Percentiles rank a stretch among this genome's conserved stretches.
Conservation (phyloP, 2,329 filamentous ascomycete species). For the Colletotrichum truncatum region DNA sequence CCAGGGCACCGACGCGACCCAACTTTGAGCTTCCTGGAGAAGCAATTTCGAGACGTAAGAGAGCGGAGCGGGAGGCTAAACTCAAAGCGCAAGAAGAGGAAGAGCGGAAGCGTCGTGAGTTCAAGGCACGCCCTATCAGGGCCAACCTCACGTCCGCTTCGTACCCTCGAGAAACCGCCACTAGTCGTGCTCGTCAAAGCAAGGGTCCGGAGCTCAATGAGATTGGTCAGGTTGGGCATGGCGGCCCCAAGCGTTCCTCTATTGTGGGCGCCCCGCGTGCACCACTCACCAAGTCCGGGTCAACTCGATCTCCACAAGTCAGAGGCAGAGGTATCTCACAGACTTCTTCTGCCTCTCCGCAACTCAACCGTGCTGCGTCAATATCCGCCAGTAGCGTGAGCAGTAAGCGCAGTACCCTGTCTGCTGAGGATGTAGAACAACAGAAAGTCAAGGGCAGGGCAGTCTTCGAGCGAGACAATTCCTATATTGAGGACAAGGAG, state of each 20-base stretch:
- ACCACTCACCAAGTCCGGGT: slow-evolving; percentile 1
- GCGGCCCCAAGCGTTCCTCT: slow-evolving; percentile 31
- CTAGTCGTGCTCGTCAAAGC: slow-evolving; percentile 65
- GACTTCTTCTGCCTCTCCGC: background rate
- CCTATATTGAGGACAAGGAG: slow-evolving; percentile 55
- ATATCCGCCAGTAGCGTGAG: slow-evolving; percentile 54
- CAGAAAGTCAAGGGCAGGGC: slow-evolving; percentile 63
- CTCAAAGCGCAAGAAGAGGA: slow-evolving; percentile 68
- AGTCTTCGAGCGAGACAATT: slow-evolving; percentile 63
- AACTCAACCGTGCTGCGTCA: slow-evolving; percentile 51
- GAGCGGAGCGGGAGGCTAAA: slow-evolving; percentile 64
- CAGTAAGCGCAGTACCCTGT: slow-evolving; percentile 58
- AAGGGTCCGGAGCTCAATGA: slow-evolving; percentile 42
- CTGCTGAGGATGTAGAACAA: slow-evolving; percentile 58
- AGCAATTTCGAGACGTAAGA: slow-evolving; percentile 63
- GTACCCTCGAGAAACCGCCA: slow-evolving; percentile 63
- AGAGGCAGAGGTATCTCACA: slow-evolving; percentile 23
- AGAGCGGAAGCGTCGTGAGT: slow-evolving; percentile 67
- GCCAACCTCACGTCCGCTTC: slow-evolving; percentile 50
- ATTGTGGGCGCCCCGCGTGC: slow-evolving; percentile 19
- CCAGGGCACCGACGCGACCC: slow-evolving; percentile 61
- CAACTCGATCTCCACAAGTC: slow-evolving; percentile 13
- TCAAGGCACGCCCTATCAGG: slow-evolving; percentile 69
- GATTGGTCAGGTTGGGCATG: background rate
- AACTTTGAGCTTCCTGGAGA: slow-evolving; percentile 72